These are phyloP conservation scores for Lenwebbia sp. DNA, from an alignment of 345 rosid species.

Conservation along the genomic window DNA sequence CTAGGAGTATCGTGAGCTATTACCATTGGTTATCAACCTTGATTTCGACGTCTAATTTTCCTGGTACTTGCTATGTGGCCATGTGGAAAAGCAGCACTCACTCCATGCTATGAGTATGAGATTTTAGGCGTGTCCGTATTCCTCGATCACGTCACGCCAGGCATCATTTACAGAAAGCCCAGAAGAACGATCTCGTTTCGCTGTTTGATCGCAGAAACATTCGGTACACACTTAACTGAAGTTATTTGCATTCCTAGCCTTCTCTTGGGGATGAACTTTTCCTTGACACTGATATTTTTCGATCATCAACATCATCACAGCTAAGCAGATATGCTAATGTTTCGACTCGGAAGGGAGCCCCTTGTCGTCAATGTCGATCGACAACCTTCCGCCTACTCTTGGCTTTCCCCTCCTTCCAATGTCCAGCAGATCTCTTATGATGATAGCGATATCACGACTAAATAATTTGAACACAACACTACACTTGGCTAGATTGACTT, in stretches of 20 bases:
- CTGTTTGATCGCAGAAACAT: not conserved
- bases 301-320: not conserved
- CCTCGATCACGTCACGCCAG: not conserved
- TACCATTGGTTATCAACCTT: not conserved
- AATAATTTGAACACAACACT: not conserved
- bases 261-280: not conserved
- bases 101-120: not conserved
- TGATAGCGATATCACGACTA: not conserved
- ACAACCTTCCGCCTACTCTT: not conserved
- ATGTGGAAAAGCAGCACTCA: not conserved
- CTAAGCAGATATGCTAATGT: not conserved
- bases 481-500: not conserved
- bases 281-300: not conserved
- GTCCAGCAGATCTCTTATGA: not conserved
- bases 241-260: not conserved
- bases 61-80: not conserved
- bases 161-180: not conserved
- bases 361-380: not conserved
- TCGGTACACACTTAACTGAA: not conserved
- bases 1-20: not conserved
- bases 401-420: not conserved
- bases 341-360: not conserved
- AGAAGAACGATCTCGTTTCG: not conserved
- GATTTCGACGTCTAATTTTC: not conserved
- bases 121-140: not conserved